phyloP scores from a whole-genome alignment of 2,329 filamentous ascomycete species.

The Microcyclospora pomicola region DNA sequence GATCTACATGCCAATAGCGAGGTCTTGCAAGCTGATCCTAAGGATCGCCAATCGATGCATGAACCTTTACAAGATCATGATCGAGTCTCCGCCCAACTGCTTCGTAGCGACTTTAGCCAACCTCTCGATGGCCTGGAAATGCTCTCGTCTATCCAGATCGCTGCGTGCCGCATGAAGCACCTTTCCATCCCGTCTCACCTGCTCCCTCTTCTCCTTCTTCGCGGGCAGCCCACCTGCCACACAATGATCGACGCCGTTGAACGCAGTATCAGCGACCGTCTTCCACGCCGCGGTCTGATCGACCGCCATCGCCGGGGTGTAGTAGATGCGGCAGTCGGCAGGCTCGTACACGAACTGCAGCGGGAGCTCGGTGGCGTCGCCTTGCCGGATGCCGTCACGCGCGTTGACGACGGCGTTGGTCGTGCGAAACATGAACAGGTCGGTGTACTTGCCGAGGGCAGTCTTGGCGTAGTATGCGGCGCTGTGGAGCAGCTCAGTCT shows the following conservation, averaged over 20 bases:
- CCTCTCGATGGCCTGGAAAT: constrained; percentile 6
- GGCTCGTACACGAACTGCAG: constrained; percentile 37
- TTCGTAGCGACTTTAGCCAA: no score
- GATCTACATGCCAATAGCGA: no score
- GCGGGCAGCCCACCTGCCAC: constrained; percentile 15
- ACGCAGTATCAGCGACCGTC: constrained; percentile 22
- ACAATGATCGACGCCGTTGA: constrained; percentile 17
- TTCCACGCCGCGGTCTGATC: constrained; percentile 37
- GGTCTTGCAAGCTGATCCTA: no score
- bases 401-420: constrained; percentile 15
- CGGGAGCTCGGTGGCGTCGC: constrained; percentile 27
- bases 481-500: constrained; percentile 11
- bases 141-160: constrained; percentile 10
- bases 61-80: no score
- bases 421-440: constrained; percentile 14
- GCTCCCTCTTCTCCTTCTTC: constrained; percentile 1
- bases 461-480: constrained; percentile 17
- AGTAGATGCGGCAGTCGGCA: constrained; percentile 39
- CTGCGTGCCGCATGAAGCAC: constrained; percentile 7
- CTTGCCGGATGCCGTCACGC: constrained; percentile 20
- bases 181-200: constrained; percentile 3
- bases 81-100: no score
- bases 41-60: no score
- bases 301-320: constrained; percentile 36
- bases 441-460: constrained; percentile 15